Conservation (phyloP, 371 early-diverging fungal genomes). For the Funneliformis caledonium region DNA sequence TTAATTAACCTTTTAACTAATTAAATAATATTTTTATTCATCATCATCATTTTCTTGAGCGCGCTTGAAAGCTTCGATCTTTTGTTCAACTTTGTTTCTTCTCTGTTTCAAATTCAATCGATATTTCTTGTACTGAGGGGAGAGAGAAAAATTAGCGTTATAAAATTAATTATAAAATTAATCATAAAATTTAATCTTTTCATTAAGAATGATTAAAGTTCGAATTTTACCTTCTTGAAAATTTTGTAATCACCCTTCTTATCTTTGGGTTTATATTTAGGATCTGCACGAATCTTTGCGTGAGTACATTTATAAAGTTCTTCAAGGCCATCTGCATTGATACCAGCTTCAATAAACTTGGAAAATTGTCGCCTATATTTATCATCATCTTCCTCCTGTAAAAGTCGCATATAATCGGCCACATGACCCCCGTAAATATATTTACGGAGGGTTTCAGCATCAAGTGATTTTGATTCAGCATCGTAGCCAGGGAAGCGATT, state of each 20-base stretch:
- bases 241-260: slow-evolving; percentile 69
- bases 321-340: slow-evolving; percentile 94
- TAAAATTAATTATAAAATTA: not conserved
- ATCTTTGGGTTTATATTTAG: slow-evolving; percentile 70
- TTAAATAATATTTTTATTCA: not conserved
- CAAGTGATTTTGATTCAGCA: slow-evolving; percentile 87
- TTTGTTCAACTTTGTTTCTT: slow-evolving; percentile 86
- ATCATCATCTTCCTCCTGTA: slow-evolving; percentile 98
- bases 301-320: slow-evolving; percentile 96
- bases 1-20: too few species aligned
- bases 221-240: slow-evolving; percentile 51
- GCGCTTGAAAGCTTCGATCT: slow-evolving; percentile 76
- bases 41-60: slow-evolving; percentile 18
- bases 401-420: slow-evolving; percentile 97
- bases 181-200: not conserved
- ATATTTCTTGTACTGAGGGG: slow-evolving; percentile 62
- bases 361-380: slow-evolving; percentile 98
- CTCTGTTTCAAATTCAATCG: slow-evolving; percentile 91
- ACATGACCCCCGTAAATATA: slow-evolving; percentile 99
- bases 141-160: not conserved
- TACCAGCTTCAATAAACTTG: slow-evolving; percentile 90
- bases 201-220: not conserved
- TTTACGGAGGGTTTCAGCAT: slow-evolving; percentile 94
- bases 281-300: slow-evolving; percentile 93
- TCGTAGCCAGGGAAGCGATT: slow-evolving; percentile 99